Base-by-base conservation (phyloP, 768 basidiomycete genomes). In the Lyophyllum atratum region DNA sequence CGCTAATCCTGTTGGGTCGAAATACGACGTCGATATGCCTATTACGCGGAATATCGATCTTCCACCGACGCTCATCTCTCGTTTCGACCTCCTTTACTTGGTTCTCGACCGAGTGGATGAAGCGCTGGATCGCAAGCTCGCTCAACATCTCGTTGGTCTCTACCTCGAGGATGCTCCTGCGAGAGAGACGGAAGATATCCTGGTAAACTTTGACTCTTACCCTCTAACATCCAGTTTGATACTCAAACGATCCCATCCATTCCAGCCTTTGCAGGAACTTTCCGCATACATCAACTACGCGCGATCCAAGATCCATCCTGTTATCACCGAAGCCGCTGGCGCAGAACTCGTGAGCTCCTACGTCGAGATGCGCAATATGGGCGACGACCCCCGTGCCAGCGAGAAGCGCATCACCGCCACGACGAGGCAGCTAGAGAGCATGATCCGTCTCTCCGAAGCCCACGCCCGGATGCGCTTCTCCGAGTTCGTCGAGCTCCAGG, bases 401-500 rank as follows among this genome's bases (percentile, higher is more conserved):
- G 96, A 98, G 72, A 92, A 92, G 68, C 87, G 96, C 12, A 99
- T 99, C 72, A 99, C 97, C 0, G 97, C 97, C 0, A 98, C 97
- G 29, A 98, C 97, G 0, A 85, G 97, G 48, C 96, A 99, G 72
- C 85, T 99, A 15, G 97, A 99, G 73, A 91, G 89, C 64, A 92
- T 99, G 86, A 97, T 99, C 66, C 90, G 95, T 5, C 85, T 99
- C 25, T 89, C 91, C 0, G 97, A 99, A 73, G 97, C 91, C 0
- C 97, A 99, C 68, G 95, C 97, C 4, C 83, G 95, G 29, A 98
- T 98, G 97, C 85, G 95, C 0, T 90, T 97, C 71, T 90, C 89
- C 19, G 80, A 86, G n/a, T 82, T 83, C 51, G 96, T 99, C 37
- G 92, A 95, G 67, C 74, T 92, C 44, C 73, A 78, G 52, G 97